Evolutionary conservation across 495 filamentous ascomycete genomes (phyloP), one percentile per base, ranked within the genome.

Genomic region (Talaromyces wortmannii): DNA sequence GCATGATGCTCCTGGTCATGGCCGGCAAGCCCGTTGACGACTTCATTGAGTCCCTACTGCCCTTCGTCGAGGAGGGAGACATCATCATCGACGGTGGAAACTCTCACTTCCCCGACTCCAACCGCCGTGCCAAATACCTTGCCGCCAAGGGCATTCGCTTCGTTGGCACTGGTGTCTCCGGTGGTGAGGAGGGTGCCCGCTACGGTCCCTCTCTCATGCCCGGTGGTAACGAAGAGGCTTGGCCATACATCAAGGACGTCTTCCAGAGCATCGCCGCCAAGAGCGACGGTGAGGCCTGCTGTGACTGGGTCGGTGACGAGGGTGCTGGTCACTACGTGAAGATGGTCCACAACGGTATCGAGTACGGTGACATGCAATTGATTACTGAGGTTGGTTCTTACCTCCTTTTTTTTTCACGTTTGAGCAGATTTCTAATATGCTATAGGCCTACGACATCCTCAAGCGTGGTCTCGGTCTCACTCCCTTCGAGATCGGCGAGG

Each of bases 311-410:
- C 61, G 94, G 94, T 80, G 94, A 98, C 79, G 91, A 96, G 71
- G 94, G 94, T 81, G 86, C 94, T 69, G 94, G 94, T 57, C 94
- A 98, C 83, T 98, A 96, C 81, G 92, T 98, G 79, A 98, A 98
- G 87, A 98, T 98, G 95, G 94, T 98, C 56, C 94, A 98, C 86
- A 98, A 98, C 73, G 94, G 94, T 83, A 98, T 98, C 67, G 94
- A 98, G 78, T 98, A 98, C 69, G 94, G 94, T 86, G 94, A 98
- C 76, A 98, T 98, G 94, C 94, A 98, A 82, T 79, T 98, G 70
- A 98, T 98, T 73, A 95, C 88, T 76, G 94, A 98, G 87, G 94
- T 97, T 73, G 46, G 79, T 23, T 31, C 23, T 7, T 6, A 7
- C 5, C 12, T 48, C n/a, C 46, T 6, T 13, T 7, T 4, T 45